Percentiles rank a stretch among this genome's conserved stretches.
These are phyloP conservation scores for Vigna angularis DNA, from an alignment of 306 rosid species.

Conservation along the genomic window DNA sequence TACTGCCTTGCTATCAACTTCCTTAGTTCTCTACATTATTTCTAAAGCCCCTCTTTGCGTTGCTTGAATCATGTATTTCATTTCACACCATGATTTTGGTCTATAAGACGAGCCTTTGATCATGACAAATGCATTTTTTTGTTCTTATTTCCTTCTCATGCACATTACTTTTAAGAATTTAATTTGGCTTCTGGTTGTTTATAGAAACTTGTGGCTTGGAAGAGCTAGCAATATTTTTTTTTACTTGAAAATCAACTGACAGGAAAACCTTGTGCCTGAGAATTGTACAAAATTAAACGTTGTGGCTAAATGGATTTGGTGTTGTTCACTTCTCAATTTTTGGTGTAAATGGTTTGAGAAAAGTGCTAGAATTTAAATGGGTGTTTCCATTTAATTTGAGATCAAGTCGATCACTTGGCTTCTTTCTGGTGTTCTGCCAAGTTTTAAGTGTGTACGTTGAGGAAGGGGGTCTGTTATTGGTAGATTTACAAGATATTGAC, in stretches of 20 bases:
- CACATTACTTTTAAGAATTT: constrained; percentile 4
- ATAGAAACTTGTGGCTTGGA: background rate
- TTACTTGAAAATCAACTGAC: constrained; percentile 24
- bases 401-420: background rate
- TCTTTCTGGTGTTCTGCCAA: background rate
- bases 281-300: background rate
- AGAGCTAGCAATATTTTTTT: background rate
- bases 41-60: background rate
- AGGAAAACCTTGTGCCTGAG: background rate
- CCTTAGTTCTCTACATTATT: background rate
- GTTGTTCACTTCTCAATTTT: background rate
- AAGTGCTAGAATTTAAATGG: background rate
- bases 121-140: constrained; percentile 20
- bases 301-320: background rate
- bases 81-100: background rate
- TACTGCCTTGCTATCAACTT: constrained; percentile 22
- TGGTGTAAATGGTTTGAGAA: background rate
- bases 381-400: background rate
- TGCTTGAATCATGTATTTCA: constrained; percentile 3
- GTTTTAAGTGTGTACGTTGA: background rate
- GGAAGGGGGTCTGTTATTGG: too few relatives aligned
- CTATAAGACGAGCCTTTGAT: constrained; percentile 9
- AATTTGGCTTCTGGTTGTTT: background rate
- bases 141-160: constrained; percentile 15
- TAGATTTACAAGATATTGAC: too few relatives aligned